Evolutionary conservation across 1,284 basidiomycete genomes (phyloP), one percentile per base, ranked within the genome.

Genomic region (Papiliotrema nemorosa): DNA sequence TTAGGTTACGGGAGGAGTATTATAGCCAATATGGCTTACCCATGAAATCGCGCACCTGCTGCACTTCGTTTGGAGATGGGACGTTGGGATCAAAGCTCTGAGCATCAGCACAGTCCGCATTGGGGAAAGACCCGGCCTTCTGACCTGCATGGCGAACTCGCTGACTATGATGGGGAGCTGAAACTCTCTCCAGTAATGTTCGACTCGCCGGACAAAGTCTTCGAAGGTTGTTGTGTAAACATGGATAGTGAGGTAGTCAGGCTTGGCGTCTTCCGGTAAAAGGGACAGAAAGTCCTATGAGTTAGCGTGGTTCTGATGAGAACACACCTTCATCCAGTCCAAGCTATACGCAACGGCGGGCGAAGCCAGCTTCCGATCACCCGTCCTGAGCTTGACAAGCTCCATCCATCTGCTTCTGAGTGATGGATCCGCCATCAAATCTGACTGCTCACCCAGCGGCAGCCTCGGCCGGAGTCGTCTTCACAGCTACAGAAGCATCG

Each of bases 1-100:
- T 29, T 10, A 43, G 38, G 27, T 33, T 16, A 29, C 6, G 39
- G 9, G 16, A 14, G 27, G 21, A 45, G 16, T 36, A 18, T 14
- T 21, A 52, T 38, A n/a, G n/a, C n/a, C n/a, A 9, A 18, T 13
- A 16, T n/a, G 6, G 44, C 60, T 49, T 29, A 66, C 66, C 66
- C 70, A 72, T 72, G 47, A 69, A 72, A 53, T 72, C 69, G 45
- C 70, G 69, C 4, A 72, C 70, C 54, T 70, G 63, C 50, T 72
- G 69, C 52, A 60, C 57, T 24, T 29, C 50, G 21, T 43, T 22
- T 2, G 70, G 64, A 2, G 62, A 62, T 5, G 66, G 66, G 0
- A 69, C 68, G 39, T 54, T 55, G 5, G 60, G 58, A 31, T 68
- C 64, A 38, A 68, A 72, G 48, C 68, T 70, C 59, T 68, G 41